Evolutionary conservation across 2,329 filamentous ascomycete species (phyloP).

Genomic region (Colletotrichum aenigma): DNA sequence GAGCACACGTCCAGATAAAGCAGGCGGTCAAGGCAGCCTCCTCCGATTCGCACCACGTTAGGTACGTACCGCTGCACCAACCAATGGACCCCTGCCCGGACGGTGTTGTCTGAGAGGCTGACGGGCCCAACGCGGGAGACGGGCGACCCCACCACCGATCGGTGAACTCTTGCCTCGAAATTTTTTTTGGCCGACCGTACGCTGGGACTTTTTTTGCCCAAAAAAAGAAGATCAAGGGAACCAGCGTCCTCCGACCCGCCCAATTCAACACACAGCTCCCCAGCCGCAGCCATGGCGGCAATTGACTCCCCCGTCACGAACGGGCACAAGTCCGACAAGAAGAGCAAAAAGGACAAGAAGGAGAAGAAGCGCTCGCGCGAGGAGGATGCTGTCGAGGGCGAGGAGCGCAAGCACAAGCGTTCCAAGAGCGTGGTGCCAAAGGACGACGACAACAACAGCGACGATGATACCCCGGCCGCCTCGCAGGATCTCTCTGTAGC

Average conservation of each 20-base stretch:
- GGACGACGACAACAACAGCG: slow-evolving; percentile 29
- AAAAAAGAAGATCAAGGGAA: neutral
- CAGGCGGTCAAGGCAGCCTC: neutral
- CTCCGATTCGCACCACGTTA: neutral
- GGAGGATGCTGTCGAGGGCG: slow-evolving; percentile 41
- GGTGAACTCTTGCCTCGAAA: slow-evolving; percentile 15
- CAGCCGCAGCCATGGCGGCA: slow-evolving; percentile 34
- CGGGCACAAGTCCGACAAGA: slow-evolving; percentile 40
- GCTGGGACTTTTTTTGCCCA: neutral
- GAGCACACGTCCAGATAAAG: neutral
- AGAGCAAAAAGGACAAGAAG: slow-evolving; percentile 39
- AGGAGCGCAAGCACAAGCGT: slow-evolving; percentile 54
- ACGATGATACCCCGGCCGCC: neutral
- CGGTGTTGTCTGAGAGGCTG: slow-evolving; percentile 17
- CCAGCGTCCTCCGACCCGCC: slow-evolving; percentile 15
- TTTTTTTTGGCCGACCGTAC: slow-evolving; percentile 2
- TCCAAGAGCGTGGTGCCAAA: slow-evolving; percentile 44
- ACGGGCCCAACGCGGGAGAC: slow-evolving; percentile 4
- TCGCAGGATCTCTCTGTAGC: slow-evolving; percentile 14
- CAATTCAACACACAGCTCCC: neutral
- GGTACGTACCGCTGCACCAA: neutral
- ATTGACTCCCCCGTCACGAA: slow-evolving; percentile 32
- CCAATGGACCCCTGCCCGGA: neutral
- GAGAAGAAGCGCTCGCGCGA: slow-evolving; percentile 51
- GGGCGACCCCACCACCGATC: slow-evolving; percentile 20